These are phyloP conservation scores for Ramularia endophylla DNA, from an alignment of 2,329 filamentous ascomycete genomes.

Conservation along the genomic window DNA sequence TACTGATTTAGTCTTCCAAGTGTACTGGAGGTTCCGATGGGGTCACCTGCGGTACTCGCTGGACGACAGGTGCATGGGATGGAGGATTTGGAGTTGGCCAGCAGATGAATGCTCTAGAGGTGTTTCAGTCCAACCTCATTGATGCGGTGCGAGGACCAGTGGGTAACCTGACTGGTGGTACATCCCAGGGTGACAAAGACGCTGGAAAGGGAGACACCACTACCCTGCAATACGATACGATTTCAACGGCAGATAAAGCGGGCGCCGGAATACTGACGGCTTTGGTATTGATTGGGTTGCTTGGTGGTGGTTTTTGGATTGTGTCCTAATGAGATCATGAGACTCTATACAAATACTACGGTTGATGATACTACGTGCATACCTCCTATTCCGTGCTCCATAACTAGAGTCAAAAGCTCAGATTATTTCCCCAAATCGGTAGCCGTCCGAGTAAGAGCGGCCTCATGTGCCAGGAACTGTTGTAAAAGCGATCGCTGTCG, in stretches of 20 bases:
- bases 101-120: constrained; percentile 52
- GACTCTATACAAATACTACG: too few species aligned
- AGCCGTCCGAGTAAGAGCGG: too few species aligned
- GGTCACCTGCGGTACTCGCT: constrained; percentile 41
- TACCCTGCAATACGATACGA: constrained; percentile 20
- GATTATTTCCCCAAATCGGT: too few species aligned
- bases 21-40: constrained; percentile 43
- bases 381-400: too few species aligned
- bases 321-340: too few species aligned
- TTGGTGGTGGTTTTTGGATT: too few species aligned
- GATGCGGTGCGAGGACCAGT: constrained; percentile 36
- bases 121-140: constrained; percentile 42
- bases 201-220: constrained; percentile 17
- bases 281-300: constrained; percentile 8
- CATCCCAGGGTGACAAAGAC: constrained; percentile 13
- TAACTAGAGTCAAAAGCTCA: too few species aligned
- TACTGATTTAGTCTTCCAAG: neutral
- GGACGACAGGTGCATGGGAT: constrained; percentile 39
- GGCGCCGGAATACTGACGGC: constrained; percentile 19
- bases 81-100: constrained; percentile 48
- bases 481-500: too few species aligned
- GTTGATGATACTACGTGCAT: too few species aligned
- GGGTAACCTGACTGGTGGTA: constrained; percentile 46
- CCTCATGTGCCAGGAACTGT: too few species aligned
- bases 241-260: constrained; percentile 20